Evolutionary conservation across 352 stramenopile species (phyloP).

Genomic region (Phytophthora boehmeriae): DNA sequence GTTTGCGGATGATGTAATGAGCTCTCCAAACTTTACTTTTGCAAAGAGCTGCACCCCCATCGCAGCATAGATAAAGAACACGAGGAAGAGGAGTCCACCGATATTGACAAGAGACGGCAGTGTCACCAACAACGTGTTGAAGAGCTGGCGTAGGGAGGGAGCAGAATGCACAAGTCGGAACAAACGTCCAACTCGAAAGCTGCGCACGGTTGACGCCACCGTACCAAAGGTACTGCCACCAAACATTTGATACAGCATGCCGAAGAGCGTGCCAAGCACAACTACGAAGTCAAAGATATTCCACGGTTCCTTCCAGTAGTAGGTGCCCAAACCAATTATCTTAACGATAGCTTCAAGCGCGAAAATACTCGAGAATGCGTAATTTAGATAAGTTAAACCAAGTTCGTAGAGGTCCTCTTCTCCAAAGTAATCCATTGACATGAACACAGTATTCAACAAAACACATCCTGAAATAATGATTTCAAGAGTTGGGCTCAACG

Average conservation of each 20-base stretch:
- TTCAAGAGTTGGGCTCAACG: conserved; percentile 70
- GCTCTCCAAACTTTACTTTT: conserved; percentile 71
- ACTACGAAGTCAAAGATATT: conserved; percentile 88
- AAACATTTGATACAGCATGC: conserved; percentile 55
- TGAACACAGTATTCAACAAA: conserved; percentile 85
- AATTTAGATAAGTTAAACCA: conserved; percentile 77
- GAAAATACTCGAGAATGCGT: conserved; percentile 87
- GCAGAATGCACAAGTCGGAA: conserved; percentile 78
- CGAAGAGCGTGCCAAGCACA: conserved; percentile 52
- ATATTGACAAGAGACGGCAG: conserved; percentile 90
- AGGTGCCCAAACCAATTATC: conserved; percentile 70
- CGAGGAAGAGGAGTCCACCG: conserved; percentile 80
- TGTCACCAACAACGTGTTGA: conserved; percentile 89
- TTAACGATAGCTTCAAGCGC: conserved; percentile 84
- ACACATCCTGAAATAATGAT: conserved; percentile 83
- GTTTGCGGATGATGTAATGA: conserved; percentile 80
- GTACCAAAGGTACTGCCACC: conserved; percentile 50
- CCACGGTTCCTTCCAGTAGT: conserved; percentile 84
- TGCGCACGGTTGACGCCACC: conserved; percentile 70
- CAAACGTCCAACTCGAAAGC: conserved; percentile 83
- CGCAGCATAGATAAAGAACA: conserved; percentile 94
- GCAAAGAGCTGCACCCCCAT: conserved; percentile 92
- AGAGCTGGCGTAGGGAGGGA: conserved; percentile 80
- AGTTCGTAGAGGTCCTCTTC: conserved; percentile 69
- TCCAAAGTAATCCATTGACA: conserved; percentile 87